phyloP scores from a whole-genome alignment of 805 yeast genomes.

The Ogataea pini region DNA sequence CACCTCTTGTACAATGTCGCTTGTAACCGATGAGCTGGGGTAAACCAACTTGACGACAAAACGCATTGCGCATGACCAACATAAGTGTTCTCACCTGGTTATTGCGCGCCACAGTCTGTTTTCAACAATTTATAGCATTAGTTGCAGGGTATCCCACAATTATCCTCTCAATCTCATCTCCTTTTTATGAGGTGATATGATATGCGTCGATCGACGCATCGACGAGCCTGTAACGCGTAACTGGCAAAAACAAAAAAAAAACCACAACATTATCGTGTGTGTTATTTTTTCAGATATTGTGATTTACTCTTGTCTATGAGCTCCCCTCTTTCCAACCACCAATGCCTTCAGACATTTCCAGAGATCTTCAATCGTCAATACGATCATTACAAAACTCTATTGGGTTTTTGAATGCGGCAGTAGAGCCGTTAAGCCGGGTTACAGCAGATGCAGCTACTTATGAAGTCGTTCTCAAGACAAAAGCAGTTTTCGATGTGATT shows the following conservation, averaged over 20 bases:
- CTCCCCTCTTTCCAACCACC: too few species aligned
- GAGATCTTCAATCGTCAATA: constrained; percentile 21
- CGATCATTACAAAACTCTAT: constrained; percentile 21
- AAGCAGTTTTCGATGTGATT: constrained; percentile 50
- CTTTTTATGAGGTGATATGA: not conserved
- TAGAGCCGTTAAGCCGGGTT: constrained; percentile 28
- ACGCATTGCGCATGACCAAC: not conserved
- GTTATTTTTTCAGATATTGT: too few species aligned
- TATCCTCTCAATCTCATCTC: not conserved
- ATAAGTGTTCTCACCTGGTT: not conserved
- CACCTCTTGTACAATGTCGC: not conserved
- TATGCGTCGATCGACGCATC: not conserved
- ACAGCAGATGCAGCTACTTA: constrained; percentile 41
- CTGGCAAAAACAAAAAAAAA: too few species aligned
- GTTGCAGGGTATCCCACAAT: not conserved
- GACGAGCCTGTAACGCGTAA: not conserved
- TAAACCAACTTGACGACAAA: not conserved
- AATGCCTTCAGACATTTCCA: constrained; percentile 15
- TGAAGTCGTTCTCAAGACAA: constrained; percentile 42
- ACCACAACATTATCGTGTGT: too few species aligned
- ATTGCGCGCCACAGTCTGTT: not conserved
- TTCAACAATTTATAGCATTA: not conserved
- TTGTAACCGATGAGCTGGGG: not conserved
- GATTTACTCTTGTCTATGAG: too few species aligned
- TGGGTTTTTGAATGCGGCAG: constrained; percentile 17